Conservation (phyloP, 768 basidiomycete genomes). For the Mrakia frigida region DNA sequence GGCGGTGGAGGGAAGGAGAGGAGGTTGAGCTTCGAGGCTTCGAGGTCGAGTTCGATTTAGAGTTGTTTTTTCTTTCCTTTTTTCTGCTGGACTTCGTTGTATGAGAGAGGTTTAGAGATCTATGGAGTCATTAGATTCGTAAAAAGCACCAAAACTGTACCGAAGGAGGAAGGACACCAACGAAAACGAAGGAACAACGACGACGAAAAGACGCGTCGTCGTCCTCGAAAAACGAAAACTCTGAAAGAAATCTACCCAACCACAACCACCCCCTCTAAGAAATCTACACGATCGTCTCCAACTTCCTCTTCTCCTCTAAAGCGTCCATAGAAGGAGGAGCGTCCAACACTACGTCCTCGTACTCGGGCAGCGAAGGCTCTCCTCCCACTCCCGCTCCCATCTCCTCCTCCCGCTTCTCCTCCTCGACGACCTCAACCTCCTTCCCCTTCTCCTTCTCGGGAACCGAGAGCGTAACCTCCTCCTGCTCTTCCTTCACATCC, state of each 20-base stretch:
- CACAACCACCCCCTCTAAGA: too few species aligned
- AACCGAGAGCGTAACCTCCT: too few species aligned
- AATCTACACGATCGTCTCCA: constrained; percentile 2
- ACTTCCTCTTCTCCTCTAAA: background rate
- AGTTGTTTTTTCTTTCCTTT: too few species aligned
- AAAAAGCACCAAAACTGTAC: too few species aligned
- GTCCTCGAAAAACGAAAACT: background rate
- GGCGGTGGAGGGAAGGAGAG: too few species aligned
- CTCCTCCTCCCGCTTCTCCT: background rate
- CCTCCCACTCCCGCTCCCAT: background rate
- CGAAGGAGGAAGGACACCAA: too few species aligned
- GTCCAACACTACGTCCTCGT: constrained; percentile 4
- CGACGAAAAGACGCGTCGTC: too few species aligned
- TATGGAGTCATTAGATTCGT: too few species aligned
- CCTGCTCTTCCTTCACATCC: background rate
- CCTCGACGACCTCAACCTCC: background rate
- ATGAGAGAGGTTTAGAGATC: too few species aligned
- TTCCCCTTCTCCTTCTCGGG: background rate
- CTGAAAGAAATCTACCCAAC: background rate
- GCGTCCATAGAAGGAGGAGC: background rate
- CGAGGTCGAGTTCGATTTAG: too few species aligned
- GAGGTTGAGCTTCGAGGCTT: too few species aligned
- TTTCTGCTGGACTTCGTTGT: too few species aligned
- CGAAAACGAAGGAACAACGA: background rate
- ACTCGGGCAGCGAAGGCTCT: background rate